These are phyloP conservation scores for Globisporangium nunn DNA, from an alignment of 352 stramenopile genomes.

Conservation along the genomic window DNA sequence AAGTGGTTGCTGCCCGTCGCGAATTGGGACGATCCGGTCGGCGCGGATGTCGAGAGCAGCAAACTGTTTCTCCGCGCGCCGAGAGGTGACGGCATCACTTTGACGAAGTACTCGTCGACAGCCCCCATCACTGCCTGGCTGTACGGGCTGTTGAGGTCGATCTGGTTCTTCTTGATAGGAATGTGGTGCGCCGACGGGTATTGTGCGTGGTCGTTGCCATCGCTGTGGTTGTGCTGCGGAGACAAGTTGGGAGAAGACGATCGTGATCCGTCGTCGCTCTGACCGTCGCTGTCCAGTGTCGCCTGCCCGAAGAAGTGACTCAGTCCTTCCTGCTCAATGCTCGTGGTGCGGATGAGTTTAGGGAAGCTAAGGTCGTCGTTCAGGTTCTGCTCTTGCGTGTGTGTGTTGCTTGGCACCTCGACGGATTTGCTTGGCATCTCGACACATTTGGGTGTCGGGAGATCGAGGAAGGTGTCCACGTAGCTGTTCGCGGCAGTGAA, in stretches of 20 bases:
- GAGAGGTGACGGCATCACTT: slow-evolving; percentile 20
- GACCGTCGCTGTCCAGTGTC: slow-evolving; percentile 33
- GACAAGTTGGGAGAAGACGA: background rate
- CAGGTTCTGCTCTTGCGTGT: no score
- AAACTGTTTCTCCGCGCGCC: slow-evolving; percentile 4
- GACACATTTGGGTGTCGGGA: slow-evolving; percentile 54
- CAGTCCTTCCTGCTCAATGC: slow-evolving; percentile 70
- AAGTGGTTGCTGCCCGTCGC: background rate
- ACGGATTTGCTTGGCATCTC: slow-evolving; percentile 25
- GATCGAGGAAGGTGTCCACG: slow-evolving; percentile 68
- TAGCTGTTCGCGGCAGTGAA: slow-evolving; percentile 28
- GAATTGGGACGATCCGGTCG: slow-evolving; percentile 14
- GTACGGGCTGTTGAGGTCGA: slow-evolving; percentile 6
- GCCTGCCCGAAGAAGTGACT: slow-evolving; percentile 72
- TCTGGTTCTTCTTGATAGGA: slow-evolving; percentile 11
- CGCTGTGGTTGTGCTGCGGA: slow-evolving; percentile 2
- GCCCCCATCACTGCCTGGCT: slow-evolving; percentile 19
- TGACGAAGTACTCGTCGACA: slow-evolving; percentile 55
- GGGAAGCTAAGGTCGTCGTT: slow-evolving; percentile 34
- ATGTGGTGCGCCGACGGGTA: slow-evolving; percentile 3
- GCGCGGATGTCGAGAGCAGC: slow-evolving; percentile 18
- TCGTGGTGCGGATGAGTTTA: slow-evolving; percentile 55
- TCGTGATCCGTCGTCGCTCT: slow-evolving; percentile 7
- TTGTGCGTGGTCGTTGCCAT: slow-evolving; percentile 11
- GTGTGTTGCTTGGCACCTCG: no score